Evolutionary conservation across 495 filamentous ascomycete genomes (phyloP).

Genomic region (Tuber borchii): DNA sequence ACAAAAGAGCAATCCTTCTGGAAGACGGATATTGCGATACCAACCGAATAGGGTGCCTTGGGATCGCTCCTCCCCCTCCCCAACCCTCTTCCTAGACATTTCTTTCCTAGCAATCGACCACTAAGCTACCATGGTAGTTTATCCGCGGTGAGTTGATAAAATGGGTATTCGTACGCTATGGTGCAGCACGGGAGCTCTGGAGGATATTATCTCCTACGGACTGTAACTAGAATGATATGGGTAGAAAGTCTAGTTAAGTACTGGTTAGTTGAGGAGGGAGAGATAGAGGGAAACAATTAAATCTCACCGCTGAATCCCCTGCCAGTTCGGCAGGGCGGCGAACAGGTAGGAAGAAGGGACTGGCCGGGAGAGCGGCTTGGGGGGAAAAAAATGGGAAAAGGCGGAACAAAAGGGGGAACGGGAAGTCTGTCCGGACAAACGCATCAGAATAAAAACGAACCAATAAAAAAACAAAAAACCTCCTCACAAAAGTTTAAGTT

Average conservation of each 20-base stretch:
- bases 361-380: background rate
- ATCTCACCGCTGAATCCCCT: background rate
- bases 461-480: background rate
- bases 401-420: background rate
- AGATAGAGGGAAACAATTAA: background rate
- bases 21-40: background rate
- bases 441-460: background rate
- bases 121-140: background rate
- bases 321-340: background rate
- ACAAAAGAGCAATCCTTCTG: background rate
- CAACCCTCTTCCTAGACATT: background rate
- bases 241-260: background rate
- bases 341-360: background rate
- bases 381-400: background rate
- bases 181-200: background rate
- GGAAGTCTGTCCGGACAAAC: background rate
- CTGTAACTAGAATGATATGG: background rate
- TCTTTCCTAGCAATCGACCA: background rate
- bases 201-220: no score
- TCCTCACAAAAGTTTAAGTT: background rate
- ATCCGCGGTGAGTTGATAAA: background rate
- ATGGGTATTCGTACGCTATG: background rate
- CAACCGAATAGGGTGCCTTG: background rate
- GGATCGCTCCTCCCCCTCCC: background rate
- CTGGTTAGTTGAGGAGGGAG: background rate